Conservation (phyloP, 2,329 filamentous ascomycete genomes). For the Xylaria sp. region DNA sequence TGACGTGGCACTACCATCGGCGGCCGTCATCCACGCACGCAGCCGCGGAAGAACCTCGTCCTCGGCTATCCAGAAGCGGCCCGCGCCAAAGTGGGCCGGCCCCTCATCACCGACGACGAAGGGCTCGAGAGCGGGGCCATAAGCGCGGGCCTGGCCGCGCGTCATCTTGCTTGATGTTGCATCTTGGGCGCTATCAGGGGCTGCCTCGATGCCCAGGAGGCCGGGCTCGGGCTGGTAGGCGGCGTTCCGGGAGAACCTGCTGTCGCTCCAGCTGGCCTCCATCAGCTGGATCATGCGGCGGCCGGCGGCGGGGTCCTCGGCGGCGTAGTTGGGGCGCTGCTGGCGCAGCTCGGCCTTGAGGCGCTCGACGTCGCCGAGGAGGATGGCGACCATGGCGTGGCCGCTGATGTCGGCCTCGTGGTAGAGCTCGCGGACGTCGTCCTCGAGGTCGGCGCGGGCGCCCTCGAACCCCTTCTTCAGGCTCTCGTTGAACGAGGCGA, state of each 20-base stretch:
- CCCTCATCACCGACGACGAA: conserved; percentile 18
- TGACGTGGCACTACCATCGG: too few species aligned
- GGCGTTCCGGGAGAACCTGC: too few species aligned
- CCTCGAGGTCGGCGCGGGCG: conserved; percentile 9
- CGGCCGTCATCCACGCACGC: conserved; percentile 11
- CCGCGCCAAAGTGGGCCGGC: conserved; percentile 1
- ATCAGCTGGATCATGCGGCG: conserved; percentile 1
- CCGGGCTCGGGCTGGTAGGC: too few species aligned
- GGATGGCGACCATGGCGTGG: conserved; percentile 12
- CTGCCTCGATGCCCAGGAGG: too few species aligned
- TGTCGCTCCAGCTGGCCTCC: conserved; percentile 3
- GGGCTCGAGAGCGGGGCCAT: not conserved
- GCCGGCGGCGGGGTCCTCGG: not conserved
- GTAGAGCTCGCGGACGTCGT: conserved; percentile 14
- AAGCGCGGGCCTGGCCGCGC: conserved; percentile 9
- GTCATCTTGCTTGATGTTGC: too few species aligned
- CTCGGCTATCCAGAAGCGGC: conserved; percentile 16
- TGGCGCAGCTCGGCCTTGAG: too few species aligned
- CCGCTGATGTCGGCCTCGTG: conserved; percentile 14
- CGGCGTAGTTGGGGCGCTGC: too few species aligned
- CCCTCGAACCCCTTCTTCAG: conserved; percentile 6
- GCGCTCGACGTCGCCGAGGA: not conserved
- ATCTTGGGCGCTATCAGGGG: too few species aligned
- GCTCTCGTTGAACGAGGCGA: conserved; percentile 16
- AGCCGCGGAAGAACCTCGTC: conserved; percentile 15